Evolutionary conservation across 306 rosid species (phyloP).

Genomic region (Benincasa hispida): DNA sequence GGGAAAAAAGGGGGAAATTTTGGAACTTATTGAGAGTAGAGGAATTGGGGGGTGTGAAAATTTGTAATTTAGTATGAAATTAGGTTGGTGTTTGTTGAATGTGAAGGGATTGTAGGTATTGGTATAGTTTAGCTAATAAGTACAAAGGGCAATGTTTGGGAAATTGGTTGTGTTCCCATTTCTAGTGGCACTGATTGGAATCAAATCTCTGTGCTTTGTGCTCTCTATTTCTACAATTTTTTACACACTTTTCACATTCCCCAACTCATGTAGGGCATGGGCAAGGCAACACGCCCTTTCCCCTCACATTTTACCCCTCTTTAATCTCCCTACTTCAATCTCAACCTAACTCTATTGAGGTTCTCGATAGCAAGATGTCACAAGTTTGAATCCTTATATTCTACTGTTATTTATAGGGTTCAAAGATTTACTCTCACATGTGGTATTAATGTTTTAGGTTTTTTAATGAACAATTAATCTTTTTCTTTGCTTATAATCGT

Average conservation of each 20-base stretch:
- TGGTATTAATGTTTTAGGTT: not conserved
- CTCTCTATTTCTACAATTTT: not conserved
- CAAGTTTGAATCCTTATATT: too few relatives aligned
- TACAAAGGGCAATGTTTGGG: not conserved
- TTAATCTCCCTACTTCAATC: not conserved
- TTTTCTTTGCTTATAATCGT: not conserved
- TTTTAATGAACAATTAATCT: too few relatives aligned
- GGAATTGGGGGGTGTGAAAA: not conserved
- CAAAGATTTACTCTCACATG: accelerated
- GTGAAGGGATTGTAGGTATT: not conserved
- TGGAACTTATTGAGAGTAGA: not conserved
- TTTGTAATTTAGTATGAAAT: not conserved
- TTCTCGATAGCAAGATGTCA: not conserved
- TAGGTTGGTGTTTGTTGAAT: not conserved
- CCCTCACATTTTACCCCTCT: not conserved
- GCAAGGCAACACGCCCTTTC: not conserved
- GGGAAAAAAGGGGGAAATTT: not conserved
- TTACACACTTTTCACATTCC: not conserved
- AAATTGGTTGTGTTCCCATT: not conserved
- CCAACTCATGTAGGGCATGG: not conserved
- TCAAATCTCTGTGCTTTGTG: not conserved
- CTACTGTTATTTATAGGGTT: not conserved
- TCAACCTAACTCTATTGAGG: not conserved
- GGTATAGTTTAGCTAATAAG: not conserved
- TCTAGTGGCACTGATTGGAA: not conserved